Evolutionary conservation across 768 basidiomycete species (phyloP).

Genomic region (Podaxis sp.): DNA sequence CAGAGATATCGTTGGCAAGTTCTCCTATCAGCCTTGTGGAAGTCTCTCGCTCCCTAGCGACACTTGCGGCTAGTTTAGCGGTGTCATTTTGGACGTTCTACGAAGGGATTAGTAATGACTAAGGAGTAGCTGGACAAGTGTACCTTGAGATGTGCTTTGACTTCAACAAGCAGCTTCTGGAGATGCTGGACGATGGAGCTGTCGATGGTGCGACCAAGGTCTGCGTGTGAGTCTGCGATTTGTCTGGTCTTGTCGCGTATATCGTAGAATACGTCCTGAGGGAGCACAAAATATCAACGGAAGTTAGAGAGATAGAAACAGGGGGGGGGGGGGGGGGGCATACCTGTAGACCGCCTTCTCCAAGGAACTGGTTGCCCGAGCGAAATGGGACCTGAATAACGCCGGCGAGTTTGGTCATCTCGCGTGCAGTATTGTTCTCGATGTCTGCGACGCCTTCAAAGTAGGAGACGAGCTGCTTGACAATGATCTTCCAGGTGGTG

Average conservation of each 20-base stretch:
- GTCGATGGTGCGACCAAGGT: slow-evolving; percentile 93
- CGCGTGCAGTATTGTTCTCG: slow-evolving; percentile 90
- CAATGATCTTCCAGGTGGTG: slow-evolving; percentile 92
- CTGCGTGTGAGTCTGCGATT: slow-evolving; percentile 95
- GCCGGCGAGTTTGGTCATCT: slow-evolving; percentile 88
- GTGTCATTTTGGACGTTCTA: slow-evolving; percentile 95
- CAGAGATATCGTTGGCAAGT: slow-evolving; percentile 80
- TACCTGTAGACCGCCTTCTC: slow-evolving; percentile 93
- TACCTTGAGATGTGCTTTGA: slow-evolving; percentile 97
- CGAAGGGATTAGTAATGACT: not conserved
- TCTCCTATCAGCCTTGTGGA: slow-evolving; percentile 85
- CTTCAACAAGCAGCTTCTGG: slow-evolving; percentile 89
- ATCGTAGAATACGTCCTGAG: slow-evolving; percentile 84
- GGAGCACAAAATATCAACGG: not conserved
- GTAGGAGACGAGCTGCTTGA: slow-evolving; percentile 92
- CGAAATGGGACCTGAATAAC: slow-evolving; percentile 98
- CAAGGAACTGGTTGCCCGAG: slow-evolving; percentile 94
- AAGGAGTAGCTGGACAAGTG: slow-evolving; percentile 4
- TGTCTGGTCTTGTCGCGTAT: slow-evolving; percentile 90
- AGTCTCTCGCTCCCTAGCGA: slow-evolving; percentile 90
- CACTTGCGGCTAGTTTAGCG: slow-evolving; percentile 83
- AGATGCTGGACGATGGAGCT: slow-evolving; percentile 97
- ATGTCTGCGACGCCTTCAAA: slow-evolving; percentile 81
- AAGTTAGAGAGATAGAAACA: not conserved
- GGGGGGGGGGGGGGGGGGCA: slow-evolving; percentile 12